Evolutionary conservation across 192 early-diverging fungal genomes (phyloP).

Genomic region (Coemansia sp.): DNA sequence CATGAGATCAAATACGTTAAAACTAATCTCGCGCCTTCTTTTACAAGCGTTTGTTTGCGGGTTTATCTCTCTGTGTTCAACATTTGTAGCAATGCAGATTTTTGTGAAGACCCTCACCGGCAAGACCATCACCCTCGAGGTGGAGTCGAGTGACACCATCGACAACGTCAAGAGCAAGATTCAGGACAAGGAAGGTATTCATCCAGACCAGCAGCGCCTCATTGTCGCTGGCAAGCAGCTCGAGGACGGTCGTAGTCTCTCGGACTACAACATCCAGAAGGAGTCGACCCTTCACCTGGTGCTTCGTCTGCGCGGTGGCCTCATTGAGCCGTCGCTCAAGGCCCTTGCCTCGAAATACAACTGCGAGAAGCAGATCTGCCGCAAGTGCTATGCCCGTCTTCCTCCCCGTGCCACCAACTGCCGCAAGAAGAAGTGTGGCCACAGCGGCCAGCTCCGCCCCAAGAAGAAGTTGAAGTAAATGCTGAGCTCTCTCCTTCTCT

Average conservation of each 20-base stretch:
- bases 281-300: conserved; percentile 97
- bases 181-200: conserved; percentile 98
- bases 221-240: conserved; percentile 99
- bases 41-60: neutral
- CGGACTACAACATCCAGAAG: conserved; percentile 99
- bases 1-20: neutral
- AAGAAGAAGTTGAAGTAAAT: conserved; percentile 98
- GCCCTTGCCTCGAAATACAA: conserved; percentile 99
- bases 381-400: conserved; percentile 99
- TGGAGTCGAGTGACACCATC: conserved; percentile 90
- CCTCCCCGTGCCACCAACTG: conserved; percentile 99
- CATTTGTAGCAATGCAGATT: conserved; percentile 68
- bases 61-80: neutral
- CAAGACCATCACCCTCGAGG: conserved; percentile 86
- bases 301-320: conserved; percentile 93
- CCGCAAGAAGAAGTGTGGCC: conserved; percentile 99
- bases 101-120: conserved; percentile 87
- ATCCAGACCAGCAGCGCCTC: conserved; percentile 98
- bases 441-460: conserved; percentile 98
- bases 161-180: conserved; percentile 94
- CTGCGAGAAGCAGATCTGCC: conserved; percentile 99
- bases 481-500: neutral
- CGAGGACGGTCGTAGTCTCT: conserved; percentile 96
- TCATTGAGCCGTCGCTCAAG: conserved; percentile 99
- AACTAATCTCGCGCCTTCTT: neutral